Evolutionary conservation across 805 yeast species (phyloP).

Genomic region (Starmerella sp.): DNA sequence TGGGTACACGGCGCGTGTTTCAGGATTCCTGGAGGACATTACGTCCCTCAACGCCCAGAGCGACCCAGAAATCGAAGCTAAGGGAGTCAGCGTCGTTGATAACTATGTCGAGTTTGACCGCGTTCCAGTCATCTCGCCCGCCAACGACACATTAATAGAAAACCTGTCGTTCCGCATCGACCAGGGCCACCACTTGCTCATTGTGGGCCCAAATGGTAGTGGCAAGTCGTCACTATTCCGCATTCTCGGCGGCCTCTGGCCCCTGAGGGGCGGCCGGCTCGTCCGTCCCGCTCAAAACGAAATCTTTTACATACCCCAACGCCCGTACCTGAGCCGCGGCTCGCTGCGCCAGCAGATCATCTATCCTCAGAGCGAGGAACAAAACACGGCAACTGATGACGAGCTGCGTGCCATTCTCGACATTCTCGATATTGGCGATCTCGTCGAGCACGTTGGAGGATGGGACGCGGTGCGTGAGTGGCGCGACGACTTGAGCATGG

Average conservation of each 20-base stretch:
- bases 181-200: slow-evolving; percentile 73
- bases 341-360: slow-evolving; percentile 78
- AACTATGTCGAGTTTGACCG: slow-evolving; percentile 54
- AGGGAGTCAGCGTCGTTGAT: slow-evolving; percentile 28
- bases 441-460: slow-evolving; percentile 37
- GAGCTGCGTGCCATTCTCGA: slow-evolving; percentile 30
- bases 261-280: slow-evolving; percentile 47
- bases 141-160: slow-evolving; percentile 58
- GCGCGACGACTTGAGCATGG: slow-evolving; percentile 79
- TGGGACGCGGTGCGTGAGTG: slow-evolving; percentile 65
- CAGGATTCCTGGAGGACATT: slow-evolving; percentile 57
- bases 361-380: slow-evolving; percentile 65
- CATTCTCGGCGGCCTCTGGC: slow-evolving; percentile 90
- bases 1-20: slow-evolving; percentile 69
- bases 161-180: slow-evolving; percentile 59
- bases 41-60: background rate
- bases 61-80: background rate
- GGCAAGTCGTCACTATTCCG: slow-evolving; percentile 90
- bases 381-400: slow-evolving; percentile 29
- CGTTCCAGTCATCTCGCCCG: slow-evolving; percentile 79
- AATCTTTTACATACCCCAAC: slow-evolving; percentile 82
- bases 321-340: slow-evolving; percentile 76
- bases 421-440: slow-evolving; percentile 28
- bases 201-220: slow-evolving; percentile 93
- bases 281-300: slow-evolving; percentile 54